These are phyloP conservation scores for Adansonia digitata DNA, from an alignment of 345 rosid species.

Conservation along the genomic window DNA sequence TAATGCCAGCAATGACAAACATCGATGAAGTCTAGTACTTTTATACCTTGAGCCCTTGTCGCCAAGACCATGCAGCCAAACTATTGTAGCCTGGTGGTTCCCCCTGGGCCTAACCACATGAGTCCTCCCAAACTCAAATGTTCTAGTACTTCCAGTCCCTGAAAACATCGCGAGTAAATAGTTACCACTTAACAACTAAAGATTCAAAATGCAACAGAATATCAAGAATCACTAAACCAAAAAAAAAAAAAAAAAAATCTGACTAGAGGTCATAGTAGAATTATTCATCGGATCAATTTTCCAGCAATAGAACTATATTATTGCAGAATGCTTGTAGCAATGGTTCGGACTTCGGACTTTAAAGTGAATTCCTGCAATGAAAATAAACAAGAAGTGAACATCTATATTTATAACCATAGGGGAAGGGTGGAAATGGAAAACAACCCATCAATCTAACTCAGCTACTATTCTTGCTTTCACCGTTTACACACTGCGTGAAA, in stretches of 20 bases:
- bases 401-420: conserved; percentile 31
- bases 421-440: conserved; percentile 32
- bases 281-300: conserved; percentile 32
- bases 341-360: too few relatives aligned
- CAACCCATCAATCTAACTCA: conserved; percentile 40
- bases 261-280: conserved; percentile 42
- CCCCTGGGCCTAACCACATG: conserved; percentile 68
- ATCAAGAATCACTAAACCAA: conserved; percentile 12
- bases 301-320: conserved; percentile 4
- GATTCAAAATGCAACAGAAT: conserved; percentile 7
- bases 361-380: conserved; percentile 30
- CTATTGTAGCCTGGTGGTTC: conserved; percentile 67
- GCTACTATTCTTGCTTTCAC: conserved; percentile 6
- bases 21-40: conserved; percentile 9
- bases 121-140: conserved; percentile 62
- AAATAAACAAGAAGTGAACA: conserved; percentile 10
- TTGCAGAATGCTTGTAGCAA: conserved; percentile 15
- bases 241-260: conserved; percentile 20
- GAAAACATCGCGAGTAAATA: conserved; percentile 25
- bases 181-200: conserved; percentile 19
- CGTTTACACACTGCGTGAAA: too few relatives aligned
- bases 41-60: conserved; percentile 69
- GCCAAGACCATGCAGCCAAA: conserved; percentile 75
- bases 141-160: conserved; percentile 45
- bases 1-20: conserved; percentile 5